Conservation (phyloP, 1,284 basidiomycete species). For the Erythrobasidium hasegawianum region DNA sequence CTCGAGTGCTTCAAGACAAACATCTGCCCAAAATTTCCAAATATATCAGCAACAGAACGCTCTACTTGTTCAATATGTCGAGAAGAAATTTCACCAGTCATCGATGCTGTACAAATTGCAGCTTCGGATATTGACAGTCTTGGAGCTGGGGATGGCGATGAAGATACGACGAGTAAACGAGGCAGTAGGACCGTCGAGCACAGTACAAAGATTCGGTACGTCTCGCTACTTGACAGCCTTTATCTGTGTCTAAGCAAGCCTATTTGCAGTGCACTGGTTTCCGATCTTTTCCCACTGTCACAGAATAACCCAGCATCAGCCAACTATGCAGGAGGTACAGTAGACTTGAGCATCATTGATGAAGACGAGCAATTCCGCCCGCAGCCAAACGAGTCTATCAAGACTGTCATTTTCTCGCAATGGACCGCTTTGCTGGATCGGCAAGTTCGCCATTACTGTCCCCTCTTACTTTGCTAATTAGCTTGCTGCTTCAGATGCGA, state of each 20-base stretch:
- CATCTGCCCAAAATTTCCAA: conserved; percentile 53
- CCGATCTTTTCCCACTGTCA: conserved; percentile 46
- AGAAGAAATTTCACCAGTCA: conserved; percentile 48
- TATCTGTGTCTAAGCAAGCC: not conserved
- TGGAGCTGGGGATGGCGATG: conserved; percentile 33
- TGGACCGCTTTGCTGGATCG: conserved; percentile 96
- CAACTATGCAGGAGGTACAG: conserved; percentile 54
- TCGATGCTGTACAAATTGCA: conserved; percentile 42
- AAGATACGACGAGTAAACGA: conserved; percentile 32
- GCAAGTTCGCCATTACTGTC: conserved; percentile 14
- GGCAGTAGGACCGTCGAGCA: conserved; percentile 41
- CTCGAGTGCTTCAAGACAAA: conserved; percentile 71
- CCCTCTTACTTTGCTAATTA: conserved; percentile 3
- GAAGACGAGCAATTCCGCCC: conserved; percentile 53
- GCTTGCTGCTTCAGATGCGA: conserved; percentile 60
- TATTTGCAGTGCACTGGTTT: conserved; percentile 37
- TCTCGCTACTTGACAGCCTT: too few relatives aligned
- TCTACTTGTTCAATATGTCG: conserved; percentile 74
- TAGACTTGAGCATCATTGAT: conserved; percentile 59
- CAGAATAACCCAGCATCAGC: conserved; percentile 45
- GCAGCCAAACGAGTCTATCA: conserved; percentile 61
- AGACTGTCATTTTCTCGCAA: conserved; percentile 92
- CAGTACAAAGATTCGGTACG: conserved; percentile 45
- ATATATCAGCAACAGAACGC: conserved; percentile 69
- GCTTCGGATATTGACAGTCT: conserved; percentile 39